Conservation (phyloP, 441 rosid species). For the Pelargonium myrrhifolium region DNA sequence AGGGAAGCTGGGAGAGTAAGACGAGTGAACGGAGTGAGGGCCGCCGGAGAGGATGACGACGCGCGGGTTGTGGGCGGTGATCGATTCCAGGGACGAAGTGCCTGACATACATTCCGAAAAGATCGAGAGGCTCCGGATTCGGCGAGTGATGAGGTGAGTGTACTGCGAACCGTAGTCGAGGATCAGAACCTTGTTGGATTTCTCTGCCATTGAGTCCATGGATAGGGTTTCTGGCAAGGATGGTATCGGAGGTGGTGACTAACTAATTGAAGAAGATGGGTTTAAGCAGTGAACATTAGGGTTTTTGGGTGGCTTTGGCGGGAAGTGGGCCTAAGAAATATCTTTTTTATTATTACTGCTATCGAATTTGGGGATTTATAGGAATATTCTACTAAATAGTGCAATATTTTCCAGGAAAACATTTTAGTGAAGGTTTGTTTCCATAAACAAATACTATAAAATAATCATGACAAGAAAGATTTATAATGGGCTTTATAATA, state of each 20-base stretch:
- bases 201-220: conserved; percentile 42
- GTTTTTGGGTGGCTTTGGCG: conserved; percentile 39
- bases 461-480: too few species aligned
- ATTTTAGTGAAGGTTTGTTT: too few species aligned
- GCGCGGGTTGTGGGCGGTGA: conserved; percentile 52
- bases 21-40: conserved; percentile 77
- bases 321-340: conserved; percentile 28
- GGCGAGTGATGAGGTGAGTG: conserved; percentile 85
- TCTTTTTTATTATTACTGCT: too few species aligned
- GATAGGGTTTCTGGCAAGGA: neutral
- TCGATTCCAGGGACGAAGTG: conserved; percentile 56
- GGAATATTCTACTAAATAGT: too few species aligned
- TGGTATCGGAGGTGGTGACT: neutral
- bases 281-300: conserved; percentile 2
- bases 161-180: conserved; percentile 88
- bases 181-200: conserved; percentile 66
- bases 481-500: too few species aligned
- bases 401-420: too few species aligned
- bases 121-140: conserved; percentile 63
- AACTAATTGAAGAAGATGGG: conserved; percentile 4
- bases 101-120: conserved; percentile 83
- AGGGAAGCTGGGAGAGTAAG: conserved; percentile 55
- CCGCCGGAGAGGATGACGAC: conserved; percentile 92
- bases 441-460: too few species aligned
- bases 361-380: too few species aligned